These are phyloP conservation scores for Phytomonas francai DNA, from an alignment of 208 protist species.

Conservation along the genomic window DNA sequence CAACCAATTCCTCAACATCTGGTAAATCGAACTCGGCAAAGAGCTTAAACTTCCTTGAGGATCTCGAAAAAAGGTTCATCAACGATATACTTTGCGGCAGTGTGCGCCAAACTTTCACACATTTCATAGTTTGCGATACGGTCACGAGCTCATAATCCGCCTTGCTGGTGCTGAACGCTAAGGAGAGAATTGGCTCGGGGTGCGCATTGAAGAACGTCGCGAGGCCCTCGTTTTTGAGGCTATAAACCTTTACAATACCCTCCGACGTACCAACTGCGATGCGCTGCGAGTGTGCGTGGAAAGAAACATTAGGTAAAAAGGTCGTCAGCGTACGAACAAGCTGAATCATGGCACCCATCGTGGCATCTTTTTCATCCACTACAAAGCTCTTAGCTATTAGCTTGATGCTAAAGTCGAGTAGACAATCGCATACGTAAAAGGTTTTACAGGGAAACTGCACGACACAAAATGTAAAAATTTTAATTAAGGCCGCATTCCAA, in stretches of 20 bases:
- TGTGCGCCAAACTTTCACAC: constrained; percentile 58
- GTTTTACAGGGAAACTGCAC: not conserved
- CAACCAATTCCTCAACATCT: not conserved
- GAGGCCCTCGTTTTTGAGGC: constrained; percentile 44
- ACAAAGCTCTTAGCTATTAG: not conserved
- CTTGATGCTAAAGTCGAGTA: not conserved
- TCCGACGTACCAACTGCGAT: constrained; percentile 51
- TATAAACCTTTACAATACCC: constrained; percentile 63
- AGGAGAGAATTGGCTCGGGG: constrained; percentile 33
- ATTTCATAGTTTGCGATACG: constrained; percentile 50
- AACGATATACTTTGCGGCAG: constrained; percentile 21
- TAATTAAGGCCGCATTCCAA: not conserved
- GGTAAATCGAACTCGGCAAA: constrained; percentile 26
- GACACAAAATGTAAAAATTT: not conserved
- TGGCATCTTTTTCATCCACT: not conserved
- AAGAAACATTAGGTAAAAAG: constrained; percentile 61
- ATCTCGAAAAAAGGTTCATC: constrained; percentile 27
- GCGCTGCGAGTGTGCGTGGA: constrained; percentile 61
- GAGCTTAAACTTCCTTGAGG: constrained; percentile 19
- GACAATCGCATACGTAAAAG: not conserved
- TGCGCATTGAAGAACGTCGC: constrained; percentile 57
- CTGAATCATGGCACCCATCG: not conserved
- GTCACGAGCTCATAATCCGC: constrained; percentile 61
- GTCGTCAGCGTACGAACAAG: not conserved
- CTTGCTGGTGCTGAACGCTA: constrained; percentile 73